Conservation (phyloP, 176 grass and related monocot genomes). For the Thinopyrum elongatum region DNA sequence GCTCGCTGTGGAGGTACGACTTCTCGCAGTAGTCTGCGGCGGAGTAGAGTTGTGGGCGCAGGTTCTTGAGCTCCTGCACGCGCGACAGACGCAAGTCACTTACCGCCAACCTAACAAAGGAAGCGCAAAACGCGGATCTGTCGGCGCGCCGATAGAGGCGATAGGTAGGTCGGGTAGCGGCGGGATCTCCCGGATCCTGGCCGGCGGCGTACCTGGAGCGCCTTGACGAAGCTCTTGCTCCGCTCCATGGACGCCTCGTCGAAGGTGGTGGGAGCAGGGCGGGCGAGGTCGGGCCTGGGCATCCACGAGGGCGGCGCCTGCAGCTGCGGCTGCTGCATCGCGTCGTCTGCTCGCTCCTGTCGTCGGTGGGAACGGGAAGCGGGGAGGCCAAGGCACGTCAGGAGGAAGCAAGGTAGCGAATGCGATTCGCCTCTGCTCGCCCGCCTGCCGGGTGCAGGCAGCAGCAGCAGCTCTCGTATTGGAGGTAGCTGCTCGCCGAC, state of each 20-base stretch:
- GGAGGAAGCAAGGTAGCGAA: conserved; percentile 49
- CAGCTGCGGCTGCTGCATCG: conserved; percentile 35
- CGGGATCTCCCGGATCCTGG: conserved; percentile 39
- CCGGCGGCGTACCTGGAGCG: conserved; percentile 63
- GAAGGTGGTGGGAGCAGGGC: conserved; percentile 50
- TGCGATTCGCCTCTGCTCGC: conserved; percentile 14
- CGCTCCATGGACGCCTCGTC: conserved; percentile 97
- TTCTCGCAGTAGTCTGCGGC: conserved; percentile 97
- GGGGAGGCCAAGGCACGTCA: conserved; percentile 32
- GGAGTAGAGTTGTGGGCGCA: conserved; percentile 94
- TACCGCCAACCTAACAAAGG: background rate
- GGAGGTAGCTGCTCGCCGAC: background rate
- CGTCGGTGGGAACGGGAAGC: background rate
- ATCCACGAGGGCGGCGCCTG: conserved; percentile 42
- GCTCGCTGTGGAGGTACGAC: conserved; percentile 83
- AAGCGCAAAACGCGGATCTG: conserved; percentile 26
- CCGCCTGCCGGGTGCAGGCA: background rate
- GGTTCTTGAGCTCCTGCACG: conserved; percentile 92
- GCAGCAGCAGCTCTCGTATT: background rate
- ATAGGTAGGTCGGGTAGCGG: background rate
- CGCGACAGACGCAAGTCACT: background rate
- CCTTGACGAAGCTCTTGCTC: conserved; percentile 98
- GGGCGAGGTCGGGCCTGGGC: conserved; percentile 22
- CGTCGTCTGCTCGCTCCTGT: conserved; percentile 10
- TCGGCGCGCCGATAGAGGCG: background rate